phyloP scores from a whole-genome alignment of 2,329 filamentous ascomycete species.

The Ambrosiella cleistominuta region DNA sequence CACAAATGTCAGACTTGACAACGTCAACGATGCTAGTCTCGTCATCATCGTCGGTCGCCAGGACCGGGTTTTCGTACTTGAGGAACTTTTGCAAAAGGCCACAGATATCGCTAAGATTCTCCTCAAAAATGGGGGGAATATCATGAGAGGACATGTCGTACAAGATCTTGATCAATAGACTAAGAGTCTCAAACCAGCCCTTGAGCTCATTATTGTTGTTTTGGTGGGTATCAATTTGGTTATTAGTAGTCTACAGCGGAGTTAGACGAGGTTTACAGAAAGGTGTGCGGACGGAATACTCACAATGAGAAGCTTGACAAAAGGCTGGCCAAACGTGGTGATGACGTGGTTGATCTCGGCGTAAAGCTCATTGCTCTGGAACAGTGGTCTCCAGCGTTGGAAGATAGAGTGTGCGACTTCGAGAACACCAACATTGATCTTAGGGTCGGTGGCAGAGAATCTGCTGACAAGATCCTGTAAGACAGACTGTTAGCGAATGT shows the following conservation, averaged over 20 bases:
- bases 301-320: conserved; percentile 62
- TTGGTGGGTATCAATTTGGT: conserved; percentile 55
- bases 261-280: not conserved
- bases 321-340: conserved; percentile 64
- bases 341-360: conserved; percentile 95
- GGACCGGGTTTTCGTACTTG: conserved; percentile 65
- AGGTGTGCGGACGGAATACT: conserved; percentile 15
- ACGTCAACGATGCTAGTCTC: conserved; percentile 73
- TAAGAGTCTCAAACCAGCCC: conserved; percentile 68
- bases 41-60: conserved; percentile 74
- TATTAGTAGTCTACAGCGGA: conserved; percentile 41
- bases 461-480: conserved; percentile 67
- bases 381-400: conserved; percentile 84
- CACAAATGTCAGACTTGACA: conserved; percentile 86
- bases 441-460: conserved; percentile 63
- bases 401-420: conserved; percentile 98
- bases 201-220: conserved; percentile 58
- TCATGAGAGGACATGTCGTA: conserved; percentile 97
- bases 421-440: conserved; percentile 81
- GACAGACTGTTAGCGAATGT: not conserved
- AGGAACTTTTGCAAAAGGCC: conserved; percentile 82
- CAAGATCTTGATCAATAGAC: conserved; percentile 77
- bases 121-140: conserved; percentile 83
- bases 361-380: conserved; percentile 81
- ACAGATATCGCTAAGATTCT: conserved; percentile 62